These are phyloP conservation scores for Haplosporangium sp. DNA, from an alignment of 371 early-diverging fungal species.

Conservation along the genomic window DNA sequence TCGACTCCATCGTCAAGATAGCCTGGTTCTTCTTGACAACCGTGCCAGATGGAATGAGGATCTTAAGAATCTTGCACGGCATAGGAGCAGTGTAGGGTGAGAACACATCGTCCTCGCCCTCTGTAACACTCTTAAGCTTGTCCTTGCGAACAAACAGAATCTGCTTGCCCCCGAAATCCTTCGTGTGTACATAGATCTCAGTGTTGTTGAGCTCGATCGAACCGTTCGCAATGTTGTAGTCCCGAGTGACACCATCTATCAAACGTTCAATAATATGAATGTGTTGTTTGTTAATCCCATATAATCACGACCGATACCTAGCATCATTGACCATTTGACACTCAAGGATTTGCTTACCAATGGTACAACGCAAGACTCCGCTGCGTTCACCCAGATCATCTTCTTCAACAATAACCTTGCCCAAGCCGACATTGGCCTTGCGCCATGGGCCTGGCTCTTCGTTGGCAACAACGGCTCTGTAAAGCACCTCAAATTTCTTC, in stretches of 20 bases:
- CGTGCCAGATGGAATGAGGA: slow-evolving; percentile 66
- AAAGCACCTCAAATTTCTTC: slow-evolving; percentile 54
- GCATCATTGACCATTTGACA: too few species aligned
- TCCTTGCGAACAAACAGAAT: slow-evolving; percentile 61
- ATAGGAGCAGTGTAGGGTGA: slow-evolving; percentile 79
- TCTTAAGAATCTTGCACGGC: slow-evolving; percentile 77
- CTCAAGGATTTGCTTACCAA: slow-evolving; percentile 44
- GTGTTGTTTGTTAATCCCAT: too few species aligned
- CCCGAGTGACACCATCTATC: slow-evolving; percentile 63
- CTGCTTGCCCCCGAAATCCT: slow-evolving; percentile 63
- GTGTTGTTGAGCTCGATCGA: slow-evolving; percentile 60
- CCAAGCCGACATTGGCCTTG: slow-evolving; percentile 43
- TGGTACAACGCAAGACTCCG: slow-evolving; percentile 61
- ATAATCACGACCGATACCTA: too few species aligned
- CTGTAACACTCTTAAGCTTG: slow-evolving; percentile 59
- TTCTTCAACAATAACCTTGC: slow-evolving; percentile 43
- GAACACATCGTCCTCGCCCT: slow-evolving; percentile 60
- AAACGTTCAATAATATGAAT: not conserved
- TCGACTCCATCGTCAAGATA: slow-evolving; percentile 77
- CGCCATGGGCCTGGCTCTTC: slow-evolving; percentile 49
- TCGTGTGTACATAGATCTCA: slow-evolving; percentile 66
- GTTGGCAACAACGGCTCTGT: slow-evolving; percentile 37
- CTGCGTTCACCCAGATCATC: slow-evolving; percentile 50
- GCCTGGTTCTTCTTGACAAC: slow-evolving; percentile 70
- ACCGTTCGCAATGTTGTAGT: slow-evolving; percentile 66